Evolutionary conservation across 306 rosid species (phyloP).

Genomic region (Boehmeria nivea): DNA sequence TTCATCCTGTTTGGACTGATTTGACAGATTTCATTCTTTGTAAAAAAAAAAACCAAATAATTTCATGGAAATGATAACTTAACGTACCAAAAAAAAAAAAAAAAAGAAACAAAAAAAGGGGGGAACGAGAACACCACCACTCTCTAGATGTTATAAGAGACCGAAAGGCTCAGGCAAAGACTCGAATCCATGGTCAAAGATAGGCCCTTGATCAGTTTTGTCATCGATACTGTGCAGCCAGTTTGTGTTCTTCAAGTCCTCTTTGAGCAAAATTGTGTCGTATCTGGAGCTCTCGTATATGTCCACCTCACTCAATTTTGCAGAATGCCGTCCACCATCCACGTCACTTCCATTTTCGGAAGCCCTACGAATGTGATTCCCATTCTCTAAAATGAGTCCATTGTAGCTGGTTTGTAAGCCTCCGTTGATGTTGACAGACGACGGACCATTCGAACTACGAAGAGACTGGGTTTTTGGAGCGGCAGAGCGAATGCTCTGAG

Average conservation of each 20-base stretch:
- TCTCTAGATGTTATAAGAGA: slow-evolving; percentile 48
- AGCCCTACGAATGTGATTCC: slow-evolving; percentile 29
- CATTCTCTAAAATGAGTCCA: slow-evolving; percentile 38
- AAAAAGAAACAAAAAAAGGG: slow-evolving; percentile 23
- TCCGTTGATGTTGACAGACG: slow-evolving; percentile 37
- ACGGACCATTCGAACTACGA: slow-evolving; percentile 38
- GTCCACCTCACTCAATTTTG: slow-evolving; percentile 70
- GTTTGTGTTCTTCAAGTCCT: slow-evolving; percentile 78
- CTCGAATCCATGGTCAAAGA: slow-evolving; percentile 88
- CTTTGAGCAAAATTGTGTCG: slow-evolving; percentile 81
- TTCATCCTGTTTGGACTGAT: not conserved
- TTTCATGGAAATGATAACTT: not conserved
- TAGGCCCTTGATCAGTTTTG: slow-evolving; percentile 57
- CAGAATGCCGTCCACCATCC: slow-evolving; percentile 40
- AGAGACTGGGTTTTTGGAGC: slow-evolving; percentile 50
- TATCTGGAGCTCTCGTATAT: slow-evolving; percentile 89
- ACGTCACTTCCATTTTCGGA: slow-evolving; percentile 40
- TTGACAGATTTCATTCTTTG: not conserved
- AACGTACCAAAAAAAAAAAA: slow-evolving; percentile 23
- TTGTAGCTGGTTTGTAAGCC: slow-evolving; percentile 34
- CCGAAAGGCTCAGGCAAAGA: slow-evolving; percentile 90
- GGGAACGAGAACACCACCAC: slow-evolving; percentile 25
- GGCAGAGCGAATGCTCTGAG: slow-evolving; percentile 75
- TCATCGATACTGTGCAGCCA: slow-evolving; percentile 87
- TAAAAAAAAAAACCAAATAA: not conserved